phyloP scores from a whole-genome alignment of 768 basidiomycete species.

The Phlebiopsis gigantea region DNA sequence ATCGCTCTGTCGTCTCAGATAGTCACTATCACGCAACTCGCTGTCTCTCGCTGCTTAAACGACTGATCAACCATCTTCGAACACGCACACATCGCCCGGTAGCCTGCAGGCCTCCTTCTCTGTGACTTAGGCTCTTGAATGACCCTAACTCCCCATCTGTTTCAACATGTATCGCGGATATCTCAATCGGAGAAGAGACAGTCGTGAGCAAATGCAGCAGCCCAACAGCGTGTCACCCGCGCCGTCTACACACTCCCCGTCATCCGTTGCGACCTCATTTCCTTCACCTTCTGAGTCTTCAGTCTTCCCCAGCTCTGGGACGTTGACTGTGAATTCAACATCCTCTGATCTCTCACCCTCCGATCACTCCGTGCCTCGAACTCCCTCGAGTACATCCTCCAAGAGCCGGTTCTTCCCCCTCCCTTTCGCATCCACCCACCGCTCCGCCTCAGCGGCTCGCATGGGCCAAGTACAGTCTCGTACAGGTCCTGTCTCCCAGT shows the following conservation, averaged over 20 bases:
- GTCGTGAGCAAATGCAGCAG: slow-evolving; percentile 17
- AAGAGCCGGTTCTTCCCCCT: slow-evolving; percentile 23
- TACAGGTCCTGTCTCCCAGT: slow-evolving; percentile 15
- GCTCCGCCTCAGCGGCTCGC: slow-evolving; percentile 26
- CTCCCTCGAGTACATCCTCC: slow-evolving; percentile 21
- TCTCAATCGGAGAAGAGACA: slow-evolving; percentile 19
- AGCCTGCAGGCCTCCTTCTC: slow-evolving; percentile 5
- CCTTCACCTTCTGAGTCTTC: slow-evolving; percentile 37
- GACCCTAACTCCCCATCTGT: slow-evolving; percentile 5
- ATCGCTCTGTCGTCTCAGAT: not conserved
- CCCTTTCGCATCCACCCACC: slow-evolving; percentile 25
- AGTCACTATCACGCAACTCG: not conserved
- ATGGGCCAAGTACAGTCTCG: slow-evolving; percentile 37
- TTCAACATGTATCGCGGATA: slow-evolving; percentile 9
- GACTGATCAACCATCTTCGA: not conserved
- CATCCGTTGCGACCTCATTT: slow-evolving; percentile 41
- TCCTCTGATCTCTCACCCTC: slow-evolving; percentile 36
- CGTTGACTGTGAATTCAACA: slow-evolving; percentile 30
- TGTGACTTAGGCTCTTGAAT: not conserved
- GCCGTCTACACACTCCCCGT: slow-evolving; percentile 33
- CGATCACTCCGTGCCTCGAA: slow-evolving; percentile 37
- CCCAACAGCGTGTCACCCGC: slow-evolving; percentile 17
- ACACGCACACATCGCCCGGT: slow-evolving; percentile 7
- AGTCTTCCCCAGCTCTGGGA: slow-evolving; percentile 30
- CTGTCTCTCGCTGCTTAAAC: not conserved